Evolutionary conservation across 2,329 filamentous ascomycete genomes (phyloP).

Genomic region (Aspergillus bombycis): DNA sequence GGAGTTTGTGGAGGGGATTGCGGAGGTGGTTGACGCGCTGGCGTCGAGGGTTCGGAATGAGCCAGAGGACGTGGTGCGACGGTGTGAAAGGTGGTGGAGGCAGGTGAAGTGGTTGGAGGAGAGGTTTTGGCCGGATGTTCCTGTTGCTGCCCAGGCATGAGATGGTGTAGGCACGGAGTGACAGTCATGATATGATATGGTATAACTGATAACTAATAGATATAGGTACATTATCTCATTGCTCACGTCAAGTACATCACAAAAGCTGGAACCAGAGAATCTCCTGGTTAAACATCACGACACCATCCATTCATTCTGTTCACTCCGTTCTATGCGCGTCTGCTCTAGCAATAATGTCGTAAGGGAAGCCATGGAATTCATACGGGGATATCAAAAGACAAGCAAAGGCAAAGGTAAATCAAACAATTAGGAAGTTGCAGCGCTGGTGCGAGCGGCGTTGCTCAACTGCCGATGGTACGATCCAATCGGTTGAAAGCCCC

Average conservation of each 20-base stretch:
- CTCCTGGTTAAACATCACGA: not conserved
- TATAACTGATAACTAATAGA: not conserved
- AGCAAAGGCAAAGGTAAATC: not conserved
- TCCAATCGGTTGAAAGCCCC: constrained; percentile 54
- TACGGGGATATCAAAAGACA: not conserved
- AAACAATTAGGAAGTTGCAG: constrained; percentile 26
- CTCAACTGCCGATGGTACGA: constrained; percentile 49
- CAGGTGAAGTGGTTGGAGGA: constrained; percentile 59
- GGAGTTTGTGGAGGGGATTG: constrained; percentile 60
- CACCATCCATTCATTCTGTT: not conserved
- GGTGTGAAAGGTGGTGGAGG: constrained; percentile 53
- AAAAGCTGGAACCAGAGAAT: not conserved
- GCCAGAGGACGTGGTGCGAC: constrained; percentile 44
- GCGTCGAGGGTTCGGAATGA: constrained; percentile 47
- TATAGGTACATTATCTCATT: constrained; percentile 1
- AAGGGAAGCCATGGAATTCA: constrained; percentile 8
- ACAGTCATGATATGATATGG: not conserved
- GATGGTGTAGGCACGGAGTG: no score
- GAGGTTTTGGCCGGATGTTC: constrained; percentile 59
- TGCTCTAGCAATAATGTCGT: constrained; percentile 4
- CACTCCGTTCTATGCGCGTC: constrained; percentile 5
- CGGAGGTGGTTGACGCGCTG: constrained; percentile 58
- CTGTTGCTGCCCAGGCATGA: not conserved
- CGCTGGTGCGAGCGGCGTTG: constrained; percentile 41
- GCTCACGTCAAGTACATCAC: not conserved